phyloP scores from a whole-genome alignment of 805 yeast species.

The Metschnikowia borealis region DNA sequence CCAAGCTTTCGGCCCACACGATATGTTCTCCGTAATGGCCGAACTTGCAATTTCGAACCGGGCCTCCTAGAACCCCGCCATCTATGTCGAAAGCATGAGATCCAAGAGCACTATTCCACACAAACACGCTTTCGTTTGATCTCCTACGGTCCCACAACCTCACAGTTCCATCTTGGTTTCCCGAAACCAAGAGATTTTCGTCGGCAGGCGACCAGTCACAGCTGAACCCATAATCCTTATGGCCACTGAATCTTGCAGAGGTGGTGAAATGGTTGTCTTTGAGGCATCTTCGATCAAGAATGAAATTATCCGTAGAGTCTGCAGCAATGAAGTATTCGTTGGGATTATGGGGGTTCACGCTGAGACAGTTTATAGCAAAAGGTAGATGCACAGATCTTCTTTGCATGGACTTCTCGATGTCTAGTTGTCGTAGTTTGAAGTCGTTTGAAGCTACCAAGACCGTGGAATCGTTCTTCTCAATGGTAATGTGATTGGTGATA shows the following conservation, averaged over 20 bases:
- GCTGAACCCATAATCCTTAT: slow-evolving; percentile 53
- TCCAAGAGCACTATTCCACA: slow-evolving; percentile 37
- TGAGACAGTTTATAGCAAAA: slow-evolving; percentile 50
- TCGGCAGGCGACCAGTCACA: slow-evolving; percentile 53
- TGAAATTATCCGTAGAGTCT: slow-evolving; percentile 40
- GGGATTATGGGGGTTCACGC: slow-evolving; percentile 36
- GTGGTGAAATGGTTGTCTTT: slow-evolving; percentile 5
- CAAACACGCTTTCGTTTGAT: slow-evolving; percentile 20
- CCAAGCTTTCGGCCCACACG: slow-evolving; percentile 57
- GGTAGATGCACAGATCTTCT: slow-evolving; percentile 24
- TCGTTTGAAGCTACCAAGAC: slow-evolving; percentile 52
- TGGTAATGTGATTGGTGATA: slow-evolving; percentile 47
- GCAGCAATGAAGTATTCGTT: slow-evolving; percentile 47
- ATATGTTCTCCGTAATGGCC: slow-evolving; percentile 43
- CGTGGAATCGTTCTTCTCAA: slow-evolving; percentile 27
- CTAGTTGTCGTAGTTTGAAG: slow-evolving; percentile 37
- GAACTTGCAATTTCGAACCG: slow-evolving; percentile 52
- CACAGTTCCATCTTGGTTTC: slow-evolving; percentile 59
- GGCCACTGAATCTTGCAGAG: slow-evolving; percentile 36
- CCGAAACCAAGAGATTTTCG: slow-evolving; percentile 47
- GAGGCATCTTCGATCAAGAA: slow-evolving; percentile 41
- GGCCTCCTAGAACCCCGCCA: slow-evolving; percentile 33
- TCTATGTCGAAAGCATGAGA: slow-evolving; percentile 17
- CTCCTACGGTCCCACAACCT: slow-evolving; percentile 49
- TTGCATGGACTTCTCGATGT: slow-evolving; percentile 23